Evolutionary conservation across 192 early-diverging fungal genomes (phyloP).

Genomic region (Lobosporangium transversale): DNA sequence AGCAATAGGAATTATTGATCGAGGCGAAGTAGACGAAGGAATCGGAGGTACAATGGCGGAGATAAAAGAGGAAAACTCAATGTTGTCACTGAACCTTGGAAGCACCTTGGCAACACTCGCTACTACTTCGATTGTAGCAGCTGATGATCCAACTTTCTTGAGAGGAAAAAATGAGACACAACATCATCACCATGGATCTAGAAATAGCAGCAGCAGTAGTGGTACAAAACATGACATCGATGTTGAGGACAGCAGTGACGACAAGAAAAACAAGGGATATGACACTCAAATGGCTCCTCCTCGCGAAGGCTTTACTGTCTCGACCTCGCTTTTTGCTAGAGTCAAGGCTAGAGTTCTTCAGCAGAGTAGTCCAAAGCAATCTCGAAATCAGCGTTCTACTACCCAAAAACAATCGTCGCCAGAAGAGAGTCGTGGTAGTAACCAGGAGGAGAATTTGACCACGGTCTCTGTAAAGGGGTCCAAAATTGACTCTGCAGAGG

Average conservation of each 20-base stretch:
- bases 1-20: too few species aligned
- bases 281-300: conserved; percentile 13
- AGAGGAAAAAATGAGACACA: too few species aligned
- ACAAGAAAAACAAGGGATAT: not conserved
- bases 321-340: conserved; percentile 31
- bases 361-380: not conserved
- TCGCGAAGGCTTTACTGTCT: conserved; percentile 35
- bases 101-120: too few species aligned
- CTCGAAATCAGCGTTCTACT: conserved; percentile 11
- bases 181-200: too few species aligned
- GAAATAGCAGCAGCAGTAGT: conserved; percentile 2
- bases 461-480: conserved; percentile 8
- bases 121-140: too few species aligned
- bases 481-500: conserved; percentile 7
- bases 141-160: too few species aligned
- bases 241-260: not conserved
- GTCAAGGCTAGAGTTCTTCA: conserved; percentile 27
- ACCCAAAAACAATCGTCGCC: not conserved
- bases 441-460: conserved; percentile 3
- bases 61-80: too few species aligned
- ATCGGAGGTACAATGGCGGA: too few species aligned
- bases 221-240: conserved; percentile 3
- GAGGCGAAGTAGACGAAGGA: too few species aligned
- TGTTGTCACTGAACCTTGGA: too few species aligned
- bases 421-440: conserved; percentile 7